Base-by-base conservation (phyloP, 768 basidiomycete genomes). In the Serendipita vermifera region DNA sequence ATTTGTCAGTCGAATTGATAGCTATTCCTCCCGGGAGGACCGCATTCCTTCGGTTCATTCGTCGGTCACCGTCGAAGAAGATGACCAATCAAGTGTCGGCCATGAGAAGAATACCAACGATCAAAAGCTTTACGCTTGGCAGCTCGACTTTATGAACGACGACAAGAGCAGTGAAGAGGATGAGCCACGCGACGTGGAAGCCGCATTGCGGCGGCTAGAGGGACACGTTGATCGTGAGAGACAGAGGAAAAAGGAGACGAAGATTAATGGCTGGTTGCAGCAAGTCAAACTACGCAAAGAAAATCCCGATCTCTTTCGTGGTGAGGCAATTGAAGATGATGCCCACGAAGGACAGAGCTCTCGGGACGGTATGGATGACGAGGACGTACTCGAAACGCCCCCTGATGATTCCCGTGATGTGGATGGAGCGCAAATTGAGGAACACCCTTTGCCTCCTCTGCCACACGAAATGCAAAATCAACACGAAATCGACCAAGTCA, bases 211-310 rank as follows among this genome's bases (percentile, higher is more conserved):
- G 22, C 73, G 85, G 11, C 75, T 96, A 35, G 90, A 94, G 67
- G 92, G 90, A 0, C 81, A 89, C 65, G 86, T 92, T 55, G 88
- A 89, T 65, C 77, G 77, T 0, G 72, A 80, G 58, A 76, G 78
- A 63, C 79, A 84, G 64, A 73, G 79, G 60, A 84, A 81, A 61
- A 87, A 83, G 62, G 77, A 77, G 33, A 74, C 75, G 46, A 88
- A 89, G 65, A 86, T 92, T 3, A 82, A 90, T 64, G 79, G 80
- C 2, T 90, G 88, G 88, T 80, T 89, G 46, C 77, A 77, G 59
- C 77, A 76, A 9, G 82, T 89, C 32, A 80, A 79, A 61, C 76
- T 82, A 53, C 75, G 87, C 27, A 53, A 55, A 17, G 61, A 48
- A 17, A 54, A 32, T 22, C 53, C 38, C 13, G 55, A 32, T n/a